Evolutionary conservation across 352 stramenopile species (phyloP).

Genomic region (Phytophthora chlamydospora): DNA sequence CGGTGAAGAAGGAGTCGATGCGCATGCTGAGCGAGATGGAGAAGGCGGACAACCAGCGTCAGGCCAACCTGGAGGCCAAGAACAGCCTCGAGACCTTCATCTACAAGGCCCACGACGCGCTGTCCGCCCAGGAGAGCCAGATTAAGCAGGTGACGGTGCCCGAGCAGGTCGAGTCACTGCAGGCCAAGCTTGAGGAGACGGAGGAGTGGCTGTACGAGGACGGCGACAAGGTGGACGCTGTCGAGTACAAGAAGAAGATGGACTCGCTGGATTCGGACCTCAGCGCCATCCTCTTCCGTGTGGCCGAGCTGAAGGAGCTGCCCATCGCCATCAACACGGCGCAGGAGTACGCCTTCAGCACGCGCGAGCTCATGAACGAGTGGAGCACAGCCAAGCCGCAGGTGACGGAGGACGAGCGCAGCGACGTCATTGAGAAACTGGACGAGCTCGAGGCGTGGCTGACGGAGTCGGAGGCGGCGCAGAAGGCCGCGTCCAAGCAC

Average conservation of each 20-base stretch:
- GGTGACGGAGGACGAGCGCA: conserved; percentile 92
- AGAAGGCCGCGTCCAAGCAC: conserved; percentile 75
- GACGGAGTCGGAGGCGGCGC: conserved; percentile 59
- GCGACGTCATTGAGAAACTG: conserved; percentile 88
- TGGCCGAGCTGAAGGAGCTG: conserved; percentile 85
- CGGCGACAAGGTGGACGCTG: conserved; percentile 85
- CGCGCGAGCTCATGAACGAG: conserved; percentile 62
- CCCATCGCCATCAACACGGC: conserved; percentile 82
- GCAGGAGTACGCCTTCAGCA: conserved; percentile 66
- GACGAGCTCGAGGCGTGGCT: conserved; percentile 87
- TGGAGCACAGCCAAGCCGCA: conserved; percentile 75
- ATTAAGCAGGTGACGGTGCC: conserved; percentile 81
- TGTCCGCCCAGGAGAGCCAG: conserved; percentile 77
- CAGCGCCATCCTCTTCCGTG: conserved; percentile 90
- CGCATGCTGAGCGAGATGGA: conserved; percentile 73
- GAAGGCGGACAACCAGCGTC: conserved; percentile 70
- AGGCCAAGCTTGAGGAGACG: conserved; percentile 72
- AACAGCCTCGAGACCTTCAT: conserved; percentile 95
- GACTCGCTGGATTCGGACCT: conserved; percentile 78
- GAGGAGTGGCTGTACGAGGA: conserved; percentile 96
- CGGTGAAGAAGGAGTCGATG: conserved; percentile 70
- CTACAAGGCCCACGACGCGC: conserved; percentile 91
- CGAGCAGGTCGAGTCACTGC: conserved; percentile 86
- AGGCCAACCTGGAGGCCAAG: conserved; percentile 82
- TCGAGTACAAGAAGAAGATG: conserved; percentile 90